Base-by-base conservation (phyloP, 345 rosid genomes). In the Cochlearia excelsa region DNA sequence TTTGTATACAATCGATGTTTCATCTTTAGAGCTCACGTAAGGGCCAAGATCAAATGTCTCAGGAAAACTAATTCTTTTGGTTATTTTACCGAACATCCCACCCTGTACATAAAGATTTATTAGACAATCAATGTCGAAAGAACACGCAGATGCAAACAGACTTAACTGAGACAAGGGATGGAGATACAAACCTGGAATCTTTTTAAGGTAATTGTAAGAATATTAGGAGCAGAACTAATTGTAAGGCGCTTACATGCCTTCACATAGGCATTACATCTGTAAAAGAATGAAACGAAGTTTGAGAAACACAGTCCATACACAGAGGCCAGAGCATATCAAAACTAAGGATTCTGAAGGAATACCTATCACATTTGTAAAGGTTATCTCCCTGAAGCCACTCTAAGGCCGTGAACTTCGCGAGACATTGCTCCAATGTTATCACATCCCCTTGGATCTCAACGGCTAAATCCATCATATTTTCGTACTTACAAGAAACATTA, bases 361-460 rank as follows among this genome's bases (percentile, higher is more conserved):
- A 93, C 99, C 90, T 87, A 9, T 93, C 99, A 67, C 99, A 93
- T 75, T 79, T 87, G 73, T 93, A 93, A 80, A 87, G 74, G 75
- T 93, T 93, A 10, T 93, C 97, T 52, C 97, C 99, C 66, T 89
- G 80, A 63, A 93, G 97, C 84, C 84, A 77, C 77, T 93, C 99
- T 74, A 75, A 73, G 53, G 47, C 87, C 26, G 99, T 90, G 69
- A 82, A 93, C 63, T 93, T 95, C 51, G 87, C 79, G n/a, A 93
- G 96, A 63, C 99, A 90, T 79, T 82, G 90, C 81, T 90, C 97
- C 90, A 93, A 80, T 23, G 96, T 81, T 42, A 80, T 69, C 47
- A 85, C 92, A 81, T 87, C 87, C 26, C 99, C 99, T 40, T 87
- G 96, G 61, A 90, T 90, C 82, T 90, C 97, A 61, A 93, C 97